Conservation (phyloP, 345 rosid genomes). For the Durio zibethinus region DNA sequence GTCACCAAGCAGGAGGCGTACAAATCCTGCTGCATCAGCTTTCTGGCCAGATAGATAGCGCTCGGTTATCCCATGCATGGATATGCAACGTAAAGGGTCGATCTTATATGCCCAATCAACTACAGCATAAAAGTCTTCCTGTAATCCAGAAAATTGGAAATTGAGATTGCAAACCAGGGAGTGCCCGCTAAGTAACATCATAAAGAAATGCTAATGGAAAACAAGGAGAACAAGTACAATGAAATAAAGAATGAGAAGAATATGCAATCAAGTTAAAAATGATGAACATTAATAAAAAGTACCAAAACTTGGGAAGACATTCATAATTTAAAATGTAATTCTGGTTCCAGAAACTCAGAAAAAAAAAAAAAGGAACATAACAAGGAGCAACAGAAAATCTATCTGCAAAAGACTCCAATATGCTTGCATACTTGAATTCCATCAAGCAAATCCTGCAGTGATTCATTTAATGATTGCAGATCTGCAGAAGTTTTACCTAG, state of each 20-base stretch:
- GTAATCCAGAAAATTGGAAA: constrained; percentile 20
- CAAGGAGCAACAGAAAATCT: neutral
- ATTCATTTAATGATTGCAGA: constrained; percentile 74
- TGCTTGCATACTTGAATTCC: constrained; percentile 73
- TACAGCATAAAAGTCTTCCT: constrained; percentile 99
- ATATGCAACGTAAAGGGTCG: constrained; percentile 96
- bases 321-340: neutral
- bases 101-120: constrained; percentile 99
- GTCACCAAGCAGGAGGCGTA: constrained; percentile 94
- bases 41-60: constrained; percentile 88
- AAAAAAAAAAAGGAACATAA: neutral
- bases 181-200: neutral
- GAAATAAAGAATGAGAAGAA: neutral
- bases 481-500: constrained; percentile 75
- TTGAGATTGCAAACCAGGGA: neutral
- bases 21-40: constrained; percentile 98
- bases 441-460: constrained; percentile 95
- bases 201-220: neutral
- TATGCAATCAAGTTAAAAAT: neutral
- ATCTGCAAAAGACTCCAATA: neutral
- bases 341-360: neutral
- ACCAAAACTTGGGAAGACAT: neutral
- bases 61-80: constrained; percentile 98
- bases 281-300: neutral
- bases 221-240: neutral